phyloP scores from a whole-genome alignment of 805 yeast genomes.

The Nakazawaea laoshanensis region DNA sequence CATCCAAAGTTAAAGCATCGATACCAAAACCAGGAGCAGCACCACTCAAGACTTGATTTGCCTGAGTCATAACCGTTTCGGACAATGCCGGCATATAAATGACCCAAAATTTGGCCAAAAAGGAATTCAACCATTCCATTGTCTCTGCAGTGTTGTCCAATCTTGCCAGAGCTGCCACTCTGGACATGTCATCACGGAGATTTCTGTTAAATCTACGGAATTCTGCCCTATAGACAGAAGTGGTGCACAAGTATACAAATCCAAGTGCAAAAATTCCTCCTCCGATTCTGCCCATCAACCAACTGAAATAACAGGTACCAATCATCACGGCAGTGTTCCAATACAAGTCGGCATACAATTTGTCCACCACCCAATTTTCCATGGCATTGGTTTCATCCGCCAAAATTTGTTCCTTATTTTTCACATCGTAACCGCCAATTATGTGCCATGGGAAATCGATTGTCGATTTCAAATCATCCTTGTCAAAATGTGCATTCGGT shows the following conservation, averaged over 20 bases:
- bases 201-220: conserved; percentile 69
- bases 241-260: conserved; percentile 50
- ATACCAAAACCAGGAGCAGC: conserved; percentile 81
- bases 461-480: conserved; percentile 4
- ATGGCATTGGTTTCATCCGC: conserved; percentile 25
- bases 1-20: conserved; percentile 63
- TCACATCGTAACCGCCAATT: conserved; percentile 20
- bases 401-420: conserved; percentile 3
- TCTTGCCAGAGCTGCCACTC: conserved; percentile 55
- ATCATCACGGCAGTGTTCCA: conserved; percentile 57
- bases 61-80: conserved; percentile 61
- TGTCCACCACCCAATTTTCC: conserved; percentile 57
- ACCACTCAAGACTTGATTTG: conserved; percentile 60
- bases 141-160: conserved; percentile 61
- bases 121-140: conserved; percentile 75
- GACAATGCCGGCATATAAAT: conserved; percentile 82
- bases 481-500: conserved; percentile 4
- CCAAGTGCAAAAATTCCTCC: conserved; percentile 57
- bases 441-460: conserved; percentile 24
- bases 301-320: conserved; percentile 68
- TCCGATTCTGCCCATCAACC: conserved; percentile 56
- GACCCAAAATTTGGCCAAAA: conserved; percentile 77
- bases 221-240: conserved; percentile 65
- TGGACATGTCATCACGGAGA: conserved; percentile 66
- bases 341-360: conserved; percentile 64